A percentile compares a stretch with the other conserved stretches of the same genome.
Evolutionary conservation across 1,284 basidiomycete genomes (phyloP).

Genomic region (Dichomitus squalens): DNA sequence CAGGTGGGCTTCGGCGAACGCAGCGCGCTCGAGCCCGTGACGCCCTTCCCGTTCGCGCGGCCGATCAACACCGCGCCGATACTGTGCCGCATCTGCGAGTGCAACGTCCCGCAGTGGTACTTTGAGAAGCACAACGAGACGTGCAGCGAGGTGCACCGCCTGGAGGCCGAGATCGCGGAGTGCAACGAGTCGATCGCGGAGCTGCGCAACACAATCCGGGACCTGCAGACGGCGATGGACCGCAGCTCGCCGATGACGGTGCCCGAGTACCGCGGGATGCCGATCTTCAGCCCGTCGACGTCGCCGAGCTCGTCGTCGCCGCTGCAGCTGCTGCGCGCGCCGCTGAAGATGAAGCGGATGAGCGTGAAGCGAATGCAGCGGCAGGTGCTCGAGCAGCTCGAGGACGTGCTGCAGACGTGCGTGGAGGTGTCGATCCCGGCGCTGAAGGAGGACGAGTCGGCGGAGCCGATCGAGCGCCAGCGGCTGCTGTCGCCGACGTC

Average conservation of each 20-base stretch:
- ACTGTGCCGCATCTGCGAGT: conserved; percentile 97
- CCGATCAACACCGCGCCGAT: conserved; percentile 86
- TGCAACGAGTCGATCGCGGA: conserved; percentile 94
- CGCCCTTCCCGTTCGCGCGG: conserved; percentile 72
- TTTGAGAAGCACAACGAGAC: conserved; percentile 99
- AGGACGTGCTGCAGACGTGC: conserved; percentile 82
- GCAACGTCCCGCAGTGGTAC: conserved; percentile 97
- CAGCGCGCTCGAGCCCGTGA: conserved; percentile 48
- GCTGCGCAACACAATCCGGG: conserved; percentile 80
- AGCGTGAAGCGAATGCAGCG: conserved; percentile 84
- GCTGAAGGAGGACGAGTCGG: conserved; percentile 87
- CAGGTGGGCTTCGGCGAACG: conserved; percentile 35
- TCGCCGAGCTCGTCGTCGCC: conserved; percentile 71
- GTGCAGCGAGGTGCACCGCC: conserved; percentile 93
- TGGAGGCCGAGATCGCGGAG: conserved; percentile 94
- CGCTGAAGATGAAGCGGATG: conserved; percentile 71
- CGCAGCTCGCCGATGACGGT: conserved; percentile 59
- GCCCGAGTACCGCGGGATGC: conserved; percentile 88
- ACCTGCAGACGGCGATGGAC: conserved; percentile 68
- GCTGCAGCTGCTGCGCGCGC: conserved; percentile 66
- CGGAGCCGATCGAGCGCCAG: conserved; percentile 92
- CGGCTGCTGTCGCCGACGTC: conserved; percentile 85
- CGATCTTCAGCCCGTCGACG: conserved; percentile 72
- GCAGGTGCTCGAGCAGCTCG: conserved; percentile 80
- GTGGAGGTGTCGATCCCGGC: conserved; percentile 87